A percentile compares a stretch with the other conserved stretches of the same genome.
phyloP scores from a whole-genome alignment of 805 yeast species.

The Kazachstania africana region DNA sequence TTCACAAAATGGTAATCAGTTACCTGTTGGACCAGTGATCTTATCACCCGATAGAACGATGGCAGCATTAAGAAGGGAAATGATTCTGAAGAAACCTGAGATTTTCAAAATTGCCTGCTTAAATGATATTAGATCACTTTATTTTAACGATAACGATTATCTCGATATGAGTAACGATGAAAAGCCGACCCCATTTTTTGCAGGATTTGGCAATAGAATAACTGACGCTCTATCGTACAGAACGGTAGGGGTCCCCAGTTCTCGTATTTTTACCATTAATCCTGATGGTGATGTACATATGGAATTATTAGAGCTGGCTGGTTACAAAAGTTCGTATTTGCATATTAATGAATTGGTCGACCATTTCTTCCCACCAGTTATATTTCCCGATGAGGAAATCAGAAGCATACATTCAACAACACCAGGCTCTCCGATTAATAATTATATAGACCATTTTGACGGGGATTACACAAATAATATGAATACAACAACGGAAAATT shows the following conservation, averaged over 20 bases:
- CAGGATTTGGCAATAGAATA: slow-evolving; percentile 94
- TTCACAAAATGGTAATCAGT: slow-evolving; percentile 56
- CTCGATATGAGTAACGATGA: slow-evolving; percentile 21
- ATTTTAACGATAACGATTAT: slow-evolving; percentile 18
- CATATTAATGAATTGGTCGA: slow-evolving; percentile 89
- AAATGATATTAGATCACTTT: slow-evolving; percentile 69
- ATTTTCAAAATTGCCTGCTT: slow-evolving; percentile 98
- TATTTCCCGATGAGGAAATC: slow-evolving; percentile 22
- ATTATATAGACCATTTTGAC: slow-evolving; percentile 10
- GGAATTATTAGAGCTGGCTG: slow-evolving; percentile 91
- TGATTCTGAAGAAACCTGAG: slow-evolving; percentile 88
- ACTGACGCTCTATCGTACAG: slow-evolving; percentile 94
- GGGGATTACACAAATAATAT: not conserved
- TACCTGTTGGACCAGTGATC: slow-evolving; percentile 90
- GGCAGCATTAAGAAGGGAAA: slow-evolving; percentile 88
- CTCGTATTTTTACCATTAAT: slow-evolving; percentile 89
- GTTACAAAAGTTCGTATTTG: slow-evolving; percentile 78
- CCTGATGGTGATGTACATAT: slow-evolving; percentile 95
- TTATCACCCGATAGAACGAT: slow-evolving; percentile 92
- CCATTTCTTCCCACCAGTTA: slow-evolving; percentile 90
- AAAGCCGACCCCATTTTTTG: slow-evolving; percentile 75
- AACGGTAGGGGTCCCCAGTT: slow-evolving; percentile 86
- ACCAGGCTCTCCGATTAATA: slow-evolving; percentile 22
- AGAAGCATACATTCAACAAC: slow-evolving; percentile 21
- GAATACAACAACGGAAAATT: slow-evolving; percentile 3